phyloP scores from a whole-genome alignment of 2,329 filamentous ascomycete genomes.

The Scorias spongiosa region DNA sequence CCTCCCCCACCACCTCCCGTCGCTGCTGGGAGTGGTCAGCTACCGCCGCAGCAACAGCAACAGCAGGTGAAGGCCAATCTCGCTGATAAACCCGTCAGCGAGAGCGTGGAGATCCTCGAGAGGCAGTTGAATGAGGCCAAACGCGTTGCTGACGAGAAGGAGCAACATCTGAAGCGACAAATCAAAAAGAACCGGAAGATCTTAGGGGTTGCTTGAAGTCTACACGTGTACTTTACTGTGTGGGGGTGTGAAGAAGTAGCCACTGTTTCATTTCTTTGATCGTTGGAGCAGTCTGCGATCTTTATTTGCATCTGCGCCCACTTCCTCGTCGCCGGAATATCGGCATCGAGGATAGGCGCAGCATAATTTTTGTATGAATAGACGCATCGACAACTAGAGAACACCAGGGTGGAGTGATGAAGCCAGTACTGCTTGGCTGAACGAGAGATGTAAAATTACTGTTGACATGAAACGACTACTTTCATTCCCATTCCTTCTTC shows the following conservation, averaged over 20 bases:
- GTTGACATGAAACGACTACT: too few species aligned
- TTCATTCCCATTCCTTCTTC: too few species aligned
- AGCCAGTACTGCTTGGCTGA: too few species aligned
- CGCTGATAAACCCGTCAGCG: neutral
- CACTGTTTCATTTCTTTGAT: too few species aligned
- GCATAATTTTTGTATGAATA: too few species aligned
- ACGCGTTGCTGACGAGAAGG: conserved; percentile 20
- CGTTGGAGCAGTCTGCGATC: too few species aligned
- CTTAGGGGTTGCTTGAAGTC: conserved; percentile 9
- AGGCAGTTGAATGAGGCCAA: conserved; percentile 16
- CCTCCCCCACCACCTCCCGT: neutral
- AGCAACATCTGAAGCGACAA: conserved; percentile 16
- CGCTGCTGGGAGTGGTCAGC: conserved; percentile 4
- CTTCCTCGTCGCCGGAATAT: too few species aligned
- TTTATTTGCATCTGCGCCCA: too few species aligned
- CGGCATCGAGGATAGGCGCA: too few species aligned
- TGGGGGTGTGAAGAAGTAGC: neutral
- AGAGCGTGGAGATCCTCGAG: conserved; percentile 17
- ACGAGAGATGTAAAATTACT: too few species aligned
- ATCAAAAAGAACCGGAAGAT: conserved; percentile 23
- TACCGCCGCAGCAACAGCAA: neutral
- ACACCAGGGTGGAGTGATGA: too few species aligned
- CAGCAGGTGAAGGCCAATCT: conserved; percentile 1
- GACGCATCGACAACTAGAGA: too few species aligned
- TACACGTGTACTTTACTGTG: neutral